Base-by-base conservation (phyloP, 163 green algal genomes). In the Scenedesmus sp. region DNA sequence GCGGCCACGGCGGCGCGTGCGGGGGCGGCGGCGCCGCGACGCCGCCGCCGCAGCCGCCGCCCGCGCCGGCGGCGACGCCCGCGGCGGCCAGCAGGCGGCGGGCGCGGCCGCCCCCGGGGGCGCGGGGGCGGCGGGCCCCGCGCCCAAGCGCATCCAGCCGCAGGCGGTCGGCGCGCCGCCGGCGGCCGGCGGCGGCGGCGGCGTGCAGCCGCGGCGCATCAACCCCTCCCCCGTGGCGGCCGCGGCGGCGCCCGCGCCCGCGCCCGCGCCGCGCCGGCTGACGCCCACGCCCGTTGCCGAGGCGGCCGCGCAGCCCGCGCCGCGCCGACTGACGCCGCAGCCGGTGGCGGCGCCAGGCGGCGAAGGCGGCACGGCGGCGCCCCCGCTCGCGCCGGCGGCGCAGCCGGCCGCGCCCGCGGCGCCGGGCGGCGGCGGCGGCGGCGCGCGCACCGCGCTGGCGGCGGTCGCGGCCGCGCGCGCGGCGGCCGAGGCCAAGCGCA, bases 101-200 rank as follows among this genome's bases (percentile, higher is more conserved):
- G n/a, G n/a, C n/a, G n/a, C n/a, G n/a, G n/a, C n/a, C n/a, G n/a
- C n/a, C n/a, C n/a, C n/a, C n/a, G n/a, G n/a, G n/a, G n/a, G n/a
- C n/a, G 45, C 74, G 26, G 33, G 14, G 31, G 33, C 73, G 48
- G 34, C 31, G 31, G 29, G 44, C 33, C 50, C 64, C 13, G 47
- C 11, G 5, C 66, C 77, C 53, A 53, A 70, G 65, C 67, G 51
- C 24, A 76, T 76, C 33, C 15, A 50, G 67, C 67, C 67, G 17
- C 67, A 76, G 34, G 28, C 58, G 17, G 51, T 60, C 51, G 29
- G 67, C 53, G 2, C 7, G 6, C 7, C 39, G 39, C 11, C 7
- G 45, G 9, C 20, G 10, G 63, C 13, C 24, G 13, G 4, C 39
- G 42, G 53, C 15, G 34, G 53, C n/a, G 29, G 62, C 60, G 33